Evolutionary conservation across 2,329 filamentous ascomycete species (phyloP), one percentile per base, ranked within the genome.

Genomic region (Trichoderma sp.): DNA sequence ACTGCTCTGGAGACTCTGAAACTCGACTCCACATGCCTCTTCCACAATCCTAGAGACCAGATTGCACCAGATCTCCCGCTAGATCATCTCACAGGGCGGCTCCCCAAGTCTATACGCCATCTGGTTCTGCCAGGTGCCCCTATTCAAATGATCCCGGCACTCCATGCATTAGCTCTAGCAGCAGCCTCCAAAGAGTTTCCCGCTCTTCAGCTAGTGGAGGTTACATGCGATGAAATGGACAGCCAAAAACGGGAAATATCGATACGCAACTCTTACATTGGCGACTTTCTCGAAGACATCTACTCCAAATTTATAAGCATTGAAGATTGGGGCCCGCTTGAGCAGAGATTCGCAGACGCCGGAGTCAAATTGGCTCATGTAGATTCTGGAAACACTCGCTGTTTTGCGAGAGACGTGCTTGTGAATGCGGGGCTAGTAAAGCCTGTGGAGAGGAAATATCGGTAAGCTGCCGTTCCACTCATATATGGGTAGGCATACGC

Each of bases 1-100:
- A 52, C 55, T 7, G 56, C 27, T 16, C 13, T 67, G 29, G 64
- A 67, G n/a, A 67, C 64, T 40, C 55, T 67, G 13, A 67, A 59
- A 27, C 64, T 67, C n/a, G 64, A 67, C 29, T 67, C 64, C 14
- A 67, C 64, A 35, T 67, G 64, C 21, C 3, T 67, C 16, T 59
- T 59, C 24, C 55, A 67, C 55, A 5, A 21, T 27, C 37, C n/a
- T 1, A 37, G 27, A 6, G 49, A 40, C 29, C 16, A 21, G 5
- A 14, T 7, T n/a, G 40, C 55, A 3, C 3, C 14, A 49, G 29
- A 21, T 10, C 3, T 43, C 29, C 55, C 55, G n/a, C 19, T 3
- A 21, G 40, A 67, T 16, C 64, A 67, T 52, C 64, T 67, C 21
- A 67, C 27, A 19, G 43, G 24, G n/a, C 55, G 64, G 13, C 40